Percentiles rank a stretch among this genome's conserved stretches.
phyloP scores from a whole-genome alignment of 1,284 basidiomycete species.

The Moesziomyces globuligerus region DNA sequence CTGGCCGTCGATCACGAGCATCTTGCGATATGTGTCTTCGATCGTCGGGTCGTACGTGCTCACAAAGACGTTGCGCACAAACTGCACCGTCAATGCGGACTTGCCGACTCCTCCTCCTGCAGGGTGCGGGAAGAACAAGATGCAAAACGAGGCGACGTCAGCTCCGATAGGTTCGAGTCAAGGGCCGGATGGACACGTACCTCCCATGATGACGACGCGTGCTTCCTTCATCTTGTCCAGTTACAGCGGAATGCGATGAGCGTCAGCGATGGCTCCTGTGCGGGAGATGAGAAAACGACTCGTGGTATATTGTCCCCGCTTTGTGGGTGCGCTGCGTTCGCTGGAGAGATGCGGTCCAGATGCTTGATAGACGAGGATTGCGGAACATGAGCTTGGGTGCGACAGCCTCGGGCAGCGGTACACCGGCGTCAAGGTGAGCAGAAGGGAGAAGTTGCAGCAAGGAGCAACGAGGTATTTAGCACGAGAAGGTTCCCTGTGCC shows the following conservation, averaged over 20 bases:
- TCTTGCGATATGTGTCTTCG: slow-evolving; percentile 62
- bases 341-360: too few species aligned
- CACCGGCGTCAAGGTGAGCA: too few species aligned
- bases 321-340: too few species aligned
- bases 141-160: too few species aligned
- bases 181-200: slow-evolving; percentile 12
- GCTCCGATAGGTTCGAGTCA: not conserved
- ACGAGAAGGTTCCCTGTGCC: not conserved
- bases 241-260: not conserved
- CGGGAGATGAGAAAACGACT: too few species aligned
- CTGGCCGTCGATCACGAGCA: slow-evolving; percentile 56
- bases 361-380: too few species aligned
- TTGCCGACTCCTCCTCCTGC: slow-evolving; percentile 62
- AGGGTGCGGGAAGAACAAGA: not conserved
- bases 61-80: slow-evolving; percentile 61
- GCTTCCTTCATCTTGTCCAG: slow-evolving; percentile 57
- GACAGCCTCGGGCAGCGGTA: too few species aligned
- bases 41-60: slow-evolving; percentile 64
- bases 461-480: too few species aligned
- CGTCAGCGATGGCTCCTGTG: too few species aligned
- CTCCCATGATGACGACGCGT: slow-evolving; percentile 61
- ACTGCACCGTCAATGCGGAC: slow-evolving; percentile 59
- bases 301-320: too few species aligned
- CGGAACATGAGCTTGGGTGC: too few species aligned
- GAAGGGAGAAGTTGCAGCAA: too few species aligned